Conservation (phyloP, 148 eudicot genomes). For the Agrostemma githago region DNA sequence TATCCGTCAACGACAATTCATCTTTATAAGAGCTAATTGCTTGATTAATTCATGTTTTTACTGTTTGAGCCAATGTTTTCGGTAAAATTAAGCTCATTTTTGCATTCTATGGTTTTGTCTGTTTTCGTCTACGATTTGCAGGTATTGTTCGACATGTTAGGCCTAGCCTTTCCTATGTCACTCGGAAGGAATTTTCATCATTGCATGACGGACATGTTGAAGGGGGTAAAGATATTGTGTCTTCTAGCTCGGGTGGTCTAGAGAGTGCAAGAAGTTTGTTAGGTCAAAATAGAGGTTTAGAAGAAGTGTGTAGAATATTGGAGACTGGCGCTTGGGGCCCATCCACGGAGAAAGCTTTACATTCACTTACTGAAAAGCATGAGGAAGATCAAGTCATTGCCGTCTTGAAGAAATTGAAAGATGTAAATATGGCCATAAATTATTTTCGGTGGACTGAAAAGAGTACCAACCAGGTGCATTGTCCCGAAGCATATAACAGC, state of each 20-base stretch:
- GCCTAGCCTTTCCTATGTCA: constrained; percentile 17
- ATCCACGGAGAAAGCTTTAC: constrained; percentile 53
- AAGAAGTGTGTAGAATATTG: constrained; percentile 57
- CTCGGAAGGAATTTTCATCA: constrained; percentile 30
- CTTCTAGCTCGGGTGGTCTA: constrained; percentile 23
- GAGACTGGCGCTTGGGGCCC: constrained; percentile 79
- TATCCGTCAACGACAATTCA: too few species aligned
- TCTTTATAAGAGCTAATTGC: not conserved
- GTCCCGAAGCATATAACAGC: constrained; percentile 77
- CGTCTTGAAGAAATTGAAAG: constrained; percentile 63
- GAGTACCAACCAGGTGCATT: constrained; percentile 47
- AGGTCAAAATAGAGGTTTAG: constrained; percentile 34
- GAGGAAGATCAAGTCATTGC: constrained; percentile 50
- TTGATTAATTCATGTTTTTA: too few species aligned
- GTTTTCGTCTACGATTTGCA: constrained; percentile 6
- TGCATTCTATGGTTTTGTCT: not conserved
- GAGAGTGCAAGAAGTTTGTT: constrained; percentile 31
- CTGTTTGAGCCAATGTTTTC: not conserved
- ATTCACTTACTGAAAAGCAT: constrained; percentile 35
- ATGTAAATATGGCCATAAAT: constrained; percentile 53
- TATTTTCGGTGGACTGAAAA: constrained; percentile 85
- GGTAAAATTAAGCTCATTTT: not conserved
- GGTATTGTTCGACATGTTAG: constrained; percentile 19
- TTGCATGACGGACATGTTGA: constrained; percentile 33
- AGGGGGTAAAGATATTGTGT: constrained; percentile 14